phyloP scores from a whole-genome alignment of 2,329 filamentous ascomycete species.

The Calonectria pseudoturangicola region DNA sequence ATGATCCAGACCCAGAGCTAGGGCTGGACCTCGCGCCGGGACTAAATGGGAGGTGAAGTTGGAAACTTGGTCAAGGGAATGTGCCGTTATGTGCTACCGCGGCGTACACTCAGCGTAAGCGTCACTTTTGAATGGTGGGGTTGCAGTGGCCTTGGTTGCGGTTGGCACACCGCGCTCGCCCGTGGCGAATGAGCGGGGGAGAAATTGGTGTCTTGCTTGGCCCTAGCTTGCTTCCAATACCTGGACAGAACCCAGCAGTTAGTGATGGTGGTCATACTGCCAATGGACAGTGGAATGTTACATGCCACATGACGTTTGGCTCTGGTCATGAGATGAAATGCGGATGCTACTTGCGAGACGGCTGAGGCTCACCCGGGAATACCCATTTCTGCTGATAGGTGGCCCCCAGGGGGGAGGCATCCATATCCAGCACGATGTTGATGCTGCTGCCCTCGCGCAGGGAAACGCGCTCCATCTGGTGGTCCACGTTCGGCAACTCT shows the following conservation, averaged over 20 bases:
- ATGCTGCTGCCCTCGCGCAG: not conserved
- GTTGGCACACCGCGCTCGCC: not conserved
- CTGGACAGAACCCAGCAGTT: not conserved
- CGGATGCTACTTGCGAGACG: not conserved
- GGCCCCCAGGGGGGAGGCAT: not conserved
- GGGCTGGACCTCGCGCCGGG: too few relatives aligned
- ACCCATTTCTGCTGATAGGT: not conserved
- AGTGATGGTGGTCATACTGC: not conserved
- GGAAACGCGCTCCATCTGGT: not conserved
- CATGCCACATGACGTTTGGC: not conserved
- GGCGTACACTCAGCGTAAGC: not conserved
- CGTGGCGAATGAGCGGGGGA: not conserved
- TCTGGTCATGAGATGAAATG: not conserved
- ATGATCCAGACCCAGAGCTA: too few relatives aligned
- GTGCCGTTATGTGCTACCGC: not conserved
- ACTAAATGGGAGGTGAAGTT: too few relatives aligned
- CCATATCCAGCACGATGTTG: not conserved
- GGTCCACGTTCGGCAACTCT: not conserved
- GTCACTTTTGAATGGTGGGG: not conserved
- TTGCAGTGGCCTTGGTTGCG: not conserved
- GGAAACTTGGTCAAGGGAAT: not conserved
- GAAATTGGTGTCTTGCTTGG: not conserved
- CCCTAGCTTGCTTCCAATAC: not conserved
- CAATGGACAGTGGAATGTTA: not conserved
- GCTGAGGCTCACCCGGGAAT: not conserved